A percentile compares a stretch with the other conserved stretches of the same genome.
These are phyloP conservation scores for Penicillium sclerotiorum DNA, from an alignment of 2,329 filamentous ascomycete species.

Conservation along the genomic window DNA sequence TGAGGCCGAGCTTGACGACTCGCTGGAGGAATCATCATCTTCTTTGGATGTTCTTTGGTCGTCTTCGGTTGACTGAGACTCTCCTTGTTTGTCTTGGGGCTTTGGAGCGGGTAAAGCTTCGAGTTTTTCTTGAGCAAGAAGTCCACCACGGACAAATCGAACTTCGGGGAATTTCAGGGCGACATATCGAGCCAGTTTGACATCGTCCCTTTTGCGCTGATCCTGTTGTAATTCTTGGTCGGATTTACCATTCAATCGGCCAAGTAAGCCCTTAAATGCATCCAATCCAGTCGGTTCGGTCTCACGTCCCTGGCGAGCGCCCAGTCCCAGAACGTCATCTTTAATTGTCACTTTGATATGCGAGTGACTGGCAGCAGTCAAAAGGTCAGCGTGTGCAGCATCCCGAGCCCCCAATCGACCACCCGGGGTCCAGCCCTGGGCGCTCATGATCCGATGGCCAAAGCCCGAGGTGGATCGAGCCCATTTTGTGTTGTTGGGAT, in stretches of 20 bases:
- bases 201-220: conserved; percentile 66
- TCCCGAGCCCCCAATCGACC: conserved; percentile 77
- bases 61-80: conserved; percentile 37
- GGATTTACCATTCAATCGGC: conserved; percentile 84
- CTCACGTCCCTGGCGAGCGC: conserved; percentile 74
- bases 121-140: conserved; percentile 63
- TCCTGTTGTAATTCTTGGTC: conserved; percentile 73
- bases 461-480: conserved; percentile 78
- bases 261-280: conserved; percentile 82
- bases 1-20: conserved; percentile 11
- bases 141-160: conserved; percentile 84
- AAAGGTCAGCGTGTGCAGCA: conserved; percentile 72
- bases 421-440: conserved; percentile 90
- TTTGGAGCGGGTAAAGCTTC: conserved; percentile 30
- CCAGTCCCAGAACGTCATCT: conserved; percentile 88
- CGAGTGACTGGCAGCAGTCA: conserved; percentile 78
- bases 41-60: conserved; percentile 6
- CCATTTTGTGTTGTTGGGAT: conserved; percentile 97
- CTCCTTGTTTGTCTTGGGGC: conserved; percentile 58
- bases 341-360: conserved; percentile 85
- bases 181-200: conserved; percentile 73
- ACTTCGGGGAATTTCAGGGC: conserved; percentile 77
- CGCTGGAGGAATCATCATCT: conserved; percentile 9
- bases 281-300: conserved; percentile 81
- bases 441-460: conserved; percentile 83